Base-by-base conservation (phyloP, 352 stramenopile genomes). In the Thraustotheca clavata region DNA sequence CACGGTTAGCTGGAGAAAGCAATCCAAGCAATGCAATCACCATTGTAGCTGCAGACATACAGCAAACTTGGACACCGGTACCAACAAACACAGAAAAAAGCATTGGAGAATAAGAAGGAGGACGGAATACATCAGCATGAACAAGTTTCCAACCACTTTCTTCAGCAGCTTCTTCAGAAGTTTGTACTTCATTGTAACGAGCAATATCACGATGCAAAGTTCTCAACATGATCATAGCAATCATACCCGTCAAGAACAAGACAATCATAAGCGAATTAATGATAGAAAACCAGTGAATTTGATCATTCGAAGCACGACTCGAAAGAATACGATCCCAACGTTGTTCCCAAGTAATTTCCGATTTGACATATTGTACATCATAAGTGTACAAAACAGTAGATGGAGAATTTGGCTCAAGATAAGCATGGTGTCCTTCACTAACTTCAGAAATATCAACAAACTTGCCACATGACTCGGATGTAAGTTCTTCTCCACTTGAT, bases 251-350 rank as follows among this genome's bases (percentile, higher is more conserved):
- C 47, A 99, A 84, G 79, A 99, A 99, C 7, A 99, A 76, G 40
- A 99, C 97, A 72, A 99, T 99, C 94, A 99, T 98, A 59, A 99
- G 87, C 52, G 92, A 99, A 80, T 99, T 99, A 68, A 99, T 96
- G 76, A 99, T 99, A 63, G 94, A 96, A 79, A 99, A 99, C 80
- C 97, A 99, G 73, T 98, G 97, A 71, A 99, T 98, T 80, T 98
- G 96, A 70, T 99, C 96, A 73, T 99, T 97, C 39, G 94, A 88
- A 74, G 78, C 87, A 74, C 94, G 93, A 65, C 74, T 91, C 71
- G 89, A 94, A 72, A 99, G 94, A 82, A 99, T 99, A n/a, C 97
- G 89, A 75, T 99, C 97, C 97, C 97, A 99, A 41, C 97, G 86
- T 70, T 98, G 85, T 24, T 97, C 86, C 96, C 97, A 99, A 41